These are phyloP conservation scores for Tilletia horrida DNA, from an alignment of 1,284 basidiomycete genomes.

Conservation along the genomic window DNA sequence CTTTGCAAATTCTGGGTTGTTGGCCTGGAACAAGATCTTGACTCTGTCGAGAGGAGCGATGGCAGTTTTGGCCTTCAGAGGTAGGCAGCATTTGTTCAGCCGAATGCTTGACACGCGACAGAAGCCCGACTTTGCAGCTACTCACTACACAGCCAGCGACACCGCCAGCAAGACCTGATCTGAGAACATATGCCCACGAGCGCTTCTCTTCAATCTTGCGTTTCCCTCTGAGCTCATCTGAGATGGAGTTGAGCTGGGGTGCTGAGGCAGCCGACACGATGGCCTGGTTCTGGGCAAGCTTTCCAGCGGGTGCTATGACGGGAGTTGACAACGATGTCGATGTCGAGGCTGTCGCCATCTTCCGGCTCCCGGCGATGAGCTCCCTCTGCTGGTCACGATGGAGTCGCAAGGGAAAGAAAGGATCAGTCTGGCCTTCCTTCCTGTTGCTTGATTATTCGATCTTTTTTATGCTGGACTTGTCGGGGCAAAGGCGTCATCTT, in stretches of 20 bases:
- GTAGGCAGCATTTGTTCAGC: slow-evolving; percentile 19
- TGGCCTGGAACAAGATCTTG: slow-evolving; percentile 98
- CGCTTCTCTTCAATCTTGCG: slow-evolving; percentile 62
- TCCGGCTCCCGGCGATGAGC: too few species aligned
- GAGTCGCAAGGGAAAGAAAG: too few species aligned
- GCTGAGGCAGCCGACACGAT: too few species aligned
- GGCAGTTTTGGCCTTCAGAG: slow-evolving; percentile 76
- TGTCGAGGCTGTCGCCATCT: too few species aligned
- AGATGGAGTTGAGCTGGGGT: slow-evolving; percentile 30
- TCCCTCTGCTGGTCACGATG: too few species aligned
- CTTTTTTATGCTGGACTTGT: too few species aligned
- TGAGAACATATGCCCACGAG: slow-evolving; percentile 71
- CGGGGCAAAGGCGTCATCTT: too few species aligned
- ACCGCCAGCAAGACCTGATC: slow-evolving; percentile 83
- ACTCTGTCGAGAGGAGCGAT: slow-evolving; percentile 96
- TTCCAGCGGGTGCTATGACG: too few species aligned
- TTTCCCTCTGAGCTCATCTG: slow-evolving; percentile 50
- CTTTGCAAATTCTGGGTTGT: slow-evolving; percentile 88
- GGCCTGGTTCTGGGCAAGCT: too few species aligned
- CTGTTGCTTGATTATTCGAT: too few species aligned
- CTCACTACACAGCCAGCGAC: slow-evolving; percentile 75
- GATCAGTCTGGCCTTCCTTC: too few species aligned
- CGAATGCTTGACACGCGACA: slow-evolving; percentile 1
- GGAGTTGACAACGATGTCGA: too few species aligned
- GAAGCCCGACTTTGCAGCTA: slow-evolving; percentile 57